These are phyloP conservation scores for Cladosporium velox DNA, from an alignment of 2,329 filamentous ascomycete genomes.

Conservation along the genomic window DNA sequence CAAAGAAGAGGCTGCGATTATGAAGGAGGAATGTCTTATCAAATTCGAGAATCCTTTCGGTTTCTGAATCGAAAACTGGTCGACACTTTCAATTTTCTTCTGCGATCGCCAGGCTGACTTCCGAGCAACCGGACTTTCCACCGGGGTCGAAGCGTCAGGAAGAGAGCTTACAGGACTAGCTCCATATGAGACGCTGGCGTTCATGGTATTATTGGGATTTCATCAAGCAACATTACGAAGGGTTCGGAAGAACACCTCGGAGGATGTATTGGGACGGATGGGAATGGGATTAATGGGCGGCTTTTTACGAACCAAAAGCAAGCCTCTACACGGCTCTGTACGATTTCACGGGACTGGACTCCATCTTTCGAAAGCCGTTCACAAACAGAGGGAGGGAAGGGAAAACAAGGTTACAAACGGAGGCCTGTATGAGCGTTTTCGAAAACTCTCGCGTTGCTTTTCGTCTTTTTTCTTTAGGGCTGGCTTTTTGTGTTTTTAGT, in stretches of 20 bases:
- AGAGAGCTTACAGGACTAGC: conserved; percentile 1
- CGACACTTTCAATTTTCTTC: neutral
- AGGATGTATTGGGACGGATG: neutral
- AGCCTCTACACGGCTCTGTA: conserved; percentile 8
- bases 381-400: neutral
- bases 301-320: neutral
- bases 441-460: conserved; percentile 11
- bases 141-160: neutral
- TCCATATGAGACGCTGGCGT: neutral
- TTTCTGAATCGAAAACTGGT: neutral
- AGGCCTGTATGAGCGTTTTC: conserved; percentile 5
- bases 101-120: neutral
- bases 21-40: neutral
- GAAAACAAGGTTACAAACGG: neutral
- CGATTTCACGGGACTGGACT: conserved; percentile 5
- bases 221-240: neutral
- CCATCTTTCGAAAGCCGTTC: neutral
- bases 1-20: neutral
- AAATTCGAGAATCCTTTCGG: neutral
- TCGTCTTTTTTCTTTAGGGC: neutral
- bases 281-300: neutral
- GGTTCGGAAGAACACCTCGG: neutral
- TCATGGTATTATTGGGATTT: neutral
- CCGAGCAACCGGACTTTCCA: neutral
- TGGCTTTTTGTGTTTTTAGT: neutral